phyloP scores from a whole-genome alignment of 2,329 filamentous ascomycete genomes.

The Didymella exigua region DNA sequence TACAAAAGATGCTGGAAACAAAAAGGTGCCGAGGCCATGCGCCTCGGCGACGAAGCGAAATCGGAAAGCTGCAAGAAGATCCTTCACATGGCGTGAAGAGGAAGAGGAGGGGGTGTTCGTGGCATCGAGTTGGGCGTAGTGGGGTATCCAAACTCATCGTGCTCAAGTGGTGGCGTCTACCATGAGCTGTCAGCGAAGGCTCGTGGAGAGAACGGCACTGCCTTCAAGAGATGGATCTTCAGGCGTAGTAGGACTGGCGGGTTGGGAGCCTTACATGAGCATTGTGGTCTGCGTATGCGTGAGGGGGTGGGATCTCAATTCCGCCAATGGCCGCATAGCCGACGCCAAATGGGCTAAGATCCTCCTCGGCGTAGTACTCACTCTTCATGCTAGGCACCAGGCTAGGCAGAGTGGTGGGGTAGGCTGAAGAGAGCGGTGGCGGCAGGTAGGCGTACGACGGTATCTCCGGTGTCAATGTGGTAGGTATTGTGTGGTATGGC shows the following conservation, averaged over 20 bases:
- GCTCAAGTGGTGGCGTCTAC: constrained; percentile 78
- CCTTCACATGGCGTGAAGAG: constrained; percentile 33
- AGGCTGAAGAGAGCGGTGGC: constrained; percentile 51
- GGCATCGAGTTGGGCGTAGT: constrained; percentile 77
- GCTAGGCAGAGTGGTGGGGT: constrained; percentile 66
- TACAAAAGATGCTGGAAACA: constrained; percentile 35
- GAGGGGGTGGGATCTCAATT: constrained; percentile 66
- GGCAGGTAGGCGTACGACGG: constrained; percentile 63
- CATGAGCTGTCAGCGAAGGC: constrained; percentile 45
- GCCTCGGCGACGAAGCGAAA: constrained; percentile 20
- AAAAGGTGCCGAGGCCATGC: constrained; percentile 31
- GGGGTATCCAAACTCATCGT: constrained; percentile 61
- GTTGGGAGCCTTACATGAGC: constrained; percentile 73
- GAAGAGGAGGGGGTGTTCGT: constrained; percentile 63
- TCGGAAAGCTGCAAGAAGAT: background rate
- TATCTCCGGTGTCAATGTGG: constrained; percentile 46
- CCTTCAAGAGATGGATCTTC: constrained; percentile 34
- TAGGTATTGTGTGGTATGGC: constrained; percentile 48
- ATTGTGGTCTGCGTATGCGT: constrained; percentile 70
- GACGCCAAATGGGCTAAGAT: constrained; percentile 70
- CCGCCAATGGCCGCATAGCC: constrained; percentile 68
- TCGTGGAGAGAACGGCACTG: constrained; percentile 34
- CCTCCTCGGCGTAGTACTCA: constrained; percentile 64
- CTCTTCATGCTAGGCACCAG: constrained; percentile 69
- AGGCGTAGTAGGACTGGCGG: constrained; percentile 48